Percentiles rank a stretch among this genome's conserved stretches.
phyloP scores from a whole-genome alignment of 257 asterid genomes.

The Solanum clarkiae region DNA sequence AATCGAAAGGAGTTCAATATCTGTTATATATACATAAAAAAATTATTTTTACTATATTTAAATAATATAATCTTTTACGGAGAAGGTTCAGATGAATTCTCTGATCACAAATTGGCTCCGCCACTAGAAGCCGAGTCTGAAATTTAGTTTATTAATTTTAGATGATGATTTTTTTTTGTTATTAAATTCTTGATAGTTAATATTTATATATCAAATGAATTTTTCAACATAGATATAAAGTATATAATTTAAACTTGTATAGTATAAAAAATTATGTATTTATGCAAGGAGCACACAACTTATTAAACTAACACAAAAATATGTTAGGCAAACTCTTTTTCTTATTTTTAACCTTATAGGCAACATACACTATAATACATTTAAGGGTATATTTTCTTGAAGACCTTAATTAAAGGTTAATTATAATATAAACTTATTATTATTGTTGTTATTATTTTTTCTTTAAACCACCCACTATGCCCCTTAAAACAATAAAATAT shows the following conservation, averaged over 20 bases:
- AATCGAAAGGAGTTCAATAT: no score
- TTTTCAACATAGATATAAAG: not conserved
- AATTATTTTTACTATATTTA: no score
- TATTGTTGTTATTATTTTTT: not conserved
- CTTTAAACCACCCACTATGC: slow-evolving; percentile 3
- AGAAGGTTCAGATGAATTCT: no score
- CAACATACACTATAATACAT: not conserved
- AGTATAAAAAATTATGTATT: not conserved
- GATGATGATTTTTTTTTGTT: no score
- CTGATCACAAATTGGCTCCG: no score
- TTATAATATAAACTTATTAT: no score
- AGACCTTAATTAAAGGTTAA: not conserved
- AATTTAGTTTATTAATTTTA: not conserved
- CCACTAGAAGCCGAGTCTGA: no score
- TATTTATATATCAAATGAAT: not conserved
- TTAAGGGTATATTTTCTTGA: not conserved
- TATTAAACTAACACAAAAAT: not conserved
- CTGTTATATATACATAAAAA: no score
- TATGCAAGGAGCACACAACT: not conserved
- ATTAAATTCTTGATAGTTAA: not conserved
- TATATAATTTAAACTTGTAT: not conserved
- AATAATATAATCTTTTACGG: no score
- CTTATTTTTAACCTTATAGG: not conserved
- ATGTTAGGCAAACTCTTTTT: not conserved
- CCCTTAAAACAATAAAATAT: slow-evolving; percentile 15